Evolutionary conservation across 163 green algal genomes (phyloP), one percentile per base, ranked within the genome.

Genomic region (Scenedesmus sp.): DNA sequence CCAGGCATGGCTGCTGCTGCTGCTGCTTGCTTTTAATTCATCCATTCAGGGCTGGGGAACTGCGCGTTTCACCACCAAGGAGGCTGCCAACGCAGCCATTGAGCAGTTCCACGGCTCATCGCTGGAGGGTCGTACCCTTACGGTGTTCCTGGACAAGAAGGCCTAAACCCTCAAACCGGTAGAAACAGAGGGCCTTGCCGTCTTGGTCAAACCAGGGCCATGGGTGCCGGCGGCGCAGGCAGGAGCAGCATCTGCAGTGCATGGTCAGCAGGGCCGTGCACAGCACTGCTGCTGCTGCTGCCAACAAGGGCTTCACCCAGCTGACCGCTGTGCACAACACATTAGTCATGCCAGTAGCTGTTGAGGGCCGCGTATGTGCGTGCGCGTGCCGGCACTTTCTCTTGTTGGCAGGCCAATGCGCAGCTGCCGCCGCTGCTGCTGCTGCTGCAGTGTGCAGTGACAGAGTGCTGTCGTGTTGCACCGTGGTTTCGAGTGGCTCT

Each of bases 101-200:
- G 88, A 94, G 72, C 93, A 96, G 72, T 97, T 97, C 92, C 95
- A 99, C 93, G 96, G 96, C 90, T 94, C 89, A 33, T 95, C 98
- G 40, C 94, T 98, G 70, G 96, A 99, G 91, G 97, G 97, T 56
- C 94, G 97, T 72, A 96, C 95, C 40, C 94, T 99, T 53, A 95
- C 95, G 35, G 97, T 99, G 68, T 98, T 97, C 91, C 89, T 98
- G 53, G 97, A 99, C 95, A 95, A 97, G 91, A 98, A 94, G 70
- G 97, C 95, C 40, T 98, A 93, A 97, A 40, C 3, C 22, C 22
- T 15, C 24, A 35, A 35, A 35, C 24, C 65, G n/a, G n/a, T n/a
- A n/a, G n/a, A n/a, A n/a, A n/a, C n/a, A n/a, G n/a, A 72, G 59
- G 59, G 59, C 33, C 33, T 22, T 72, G 24, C 4, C 18, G 53